Base-by-base conservation (phyloP, 164 flowering plant genomes). In the Nymphaea thermarum region DNA sequence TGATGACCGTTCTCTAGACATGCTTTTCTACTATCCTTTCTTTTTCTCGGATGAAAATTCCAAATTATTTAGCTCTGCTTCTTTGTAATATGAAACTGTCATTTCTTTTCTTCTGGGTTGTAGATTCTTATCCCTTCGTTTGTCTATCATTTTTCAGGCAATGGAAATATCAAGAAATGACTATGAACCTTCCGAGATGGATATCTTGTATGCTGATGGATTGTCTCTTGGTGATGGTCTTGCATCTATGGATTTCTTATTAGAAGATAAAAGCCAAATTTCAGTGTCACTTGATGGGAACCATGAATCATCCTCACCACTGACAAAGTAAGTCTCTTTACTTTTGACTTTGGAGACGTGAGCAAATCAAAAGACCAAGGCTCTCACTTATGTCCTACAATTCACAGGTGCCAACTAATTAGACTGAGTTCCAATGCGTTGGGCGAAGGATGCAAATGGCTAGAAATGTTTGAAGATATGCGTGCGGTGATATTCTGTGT, bases 401-500 rank as follows among this genome's bases (percentile, higher is more conserved):
- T 25, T 18, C 12, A 11, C 72, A 84, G 85, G 66, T 84, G 77
- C 72, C 79, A 84, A 65, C 77, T 84, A 8, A 82, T 84, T 42
- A 75, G 82, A 16, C 65, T 82, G 63, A 79, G 75, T 75, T 55
- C 87, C 7, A 84, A 76, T 66, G 84, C 83, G 44, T 44, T 80
- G 53, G 68, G 62, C 66, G 85, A 84, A 59, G 81, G 85, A 17
- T 84, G 82, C 67, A 82, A 80, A 70, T 84, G 87, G 87, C 71
- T 84, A 65, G 80, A 84, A 71, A 84, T 84, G 87, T 84, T 84
- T 70, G 87, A 84, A 73, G 85, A 84, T 69, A 82, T 79, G 5
- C 68, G 81, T 7, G 80, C 74, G 4, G 81, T 84, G 7, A 63
- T 84, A n/a, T 84, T 82, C 71, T 79, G 84, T 72, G 81, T 77